Evolutionary conservation across 2,329 filamentous ascomycete species (phyloP), one percentile per base, ranked within the genome.

Genomic region (Nemania sp.): DNA sequence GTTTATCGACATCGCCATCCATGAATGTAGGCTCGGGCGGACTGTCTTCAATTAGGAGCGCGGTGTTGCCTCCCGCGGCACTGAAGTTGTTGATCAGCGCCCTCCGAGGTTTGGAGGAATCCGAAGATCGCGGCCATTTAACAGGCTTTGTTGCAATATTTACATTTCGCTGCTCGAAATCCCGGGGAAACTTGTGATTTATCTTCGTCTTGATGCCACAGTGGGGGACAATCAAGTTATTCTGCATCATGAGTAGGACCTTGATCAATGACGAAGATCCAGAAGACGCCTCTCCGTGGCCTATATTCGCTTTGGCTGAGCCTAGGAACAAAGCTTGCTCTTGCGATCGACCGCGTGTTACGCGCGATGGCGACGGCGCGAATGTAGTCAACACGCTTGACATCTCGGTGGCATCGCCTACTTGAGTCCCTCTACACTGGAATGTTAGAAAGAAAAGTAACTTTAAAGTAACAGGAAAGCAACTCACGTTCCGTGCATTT

Each of bases 401-500:
- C 77, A 86, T 85, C 66, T 89, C 86, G 81, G 80, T 15, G 1
- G 78, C 79, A 65, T 90, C 87, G 54, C 86, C 87, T 20, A 83
- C 86, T 65, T 89, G 86, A 1, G 85, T 89, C 34, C 86, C 86
- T 5, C n/a, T n/a, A n/a, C n/a, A n/a, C n/a, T n/a, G n/a, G n/a
- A n/a, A n/a, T n/a, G n/a, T n/a, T n/a, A n/a, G n/a, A n/a, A n/a
- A n/a, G n/a, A n/a, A n/a, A n/a, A n/a, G n/a, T n/a, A n/a, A n/a
- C n/a, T n/a, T n/a, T n/a, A n/a, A n/a, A n/a, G n/a, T n/a, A n/a
- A n/a, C n/a, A n/a, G n/a, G n/a, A n/a, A n/a, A n/a, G n/a, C n/a
- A n/a, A n/a, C n/a, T n/a, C n/a, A n/a, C n/a, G 86, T 89, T 5
- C 86, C 86, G 64, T 89, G 86, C 78, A 88, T 83, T 66, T 89